phyloP scores from a whole-genome alignment of 768 basidiomycete genomes.

The Fomitopsis pulvina region DNA sequence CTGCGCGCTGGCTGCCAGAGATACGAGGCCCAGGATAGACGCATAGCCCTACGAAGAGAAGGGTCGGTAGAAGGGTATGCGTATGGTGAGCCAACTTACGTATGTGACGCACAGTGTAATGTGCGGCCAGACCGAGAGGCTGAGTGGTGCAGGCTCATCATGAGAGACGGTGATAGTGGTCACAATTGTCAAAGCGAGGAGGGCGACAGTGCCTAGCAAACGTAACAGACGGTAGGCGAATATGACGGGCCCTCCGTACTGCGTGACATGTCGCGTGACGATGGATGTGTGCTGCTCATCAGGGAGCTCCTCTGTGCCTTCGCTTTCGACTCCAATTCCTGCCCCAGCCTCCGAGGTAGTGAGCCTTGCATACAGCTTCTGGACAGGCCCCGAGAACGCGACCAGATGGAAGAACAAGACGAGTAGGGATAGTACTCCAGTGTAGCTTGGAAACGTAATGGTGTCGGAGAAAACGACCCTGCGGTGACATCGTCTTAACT shows the following conservation, averaged over 20 bases:
- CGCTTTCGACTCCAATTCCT: not conserved
- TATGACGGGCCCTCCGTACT: conserved; percentile 40
- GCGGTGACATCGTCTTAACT: not conserved
- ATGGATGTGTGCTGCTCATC: not conserved
- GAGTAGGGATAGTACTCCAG: conserved; percentile 5
- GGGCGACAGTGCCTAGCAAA: conserved; percentile 35
- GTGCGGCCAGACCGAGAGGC: conserved; percentile 3
- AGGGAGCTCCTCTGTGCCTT: not conserved
- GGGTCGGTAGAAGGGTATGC: not conserved
- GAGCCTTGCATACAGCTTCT: conserved; percentile 4
- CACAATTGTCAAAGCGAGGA: conserved; percentile 46
- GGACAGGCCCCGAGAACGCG: conserved; percentile 1
- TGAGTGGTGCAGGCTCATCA: not conserved
- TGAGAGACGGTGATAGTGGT: conserved; percentile 27
- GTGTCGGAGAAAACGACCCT: conserved; percentile 10
- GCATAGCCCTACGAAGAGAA: conserved; percentile 14
- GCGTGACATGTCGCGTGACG: conserved; percentile 28
- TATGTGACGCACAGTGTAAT: conserved; percentile 11
- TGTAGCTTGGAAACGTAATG: conserved; percentile 7
- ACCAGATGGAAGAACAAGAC: conserved; percentile 12
- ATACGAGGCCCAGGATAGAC: conserved; percentile 17
- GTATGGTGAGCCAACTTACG: conserved; percentile 5
- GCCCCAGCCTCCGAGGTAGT: conserved; percentile 1
- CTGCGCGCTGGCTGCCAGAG: conserved; percentile 7
- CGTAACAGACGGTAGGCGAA: conserved; percentile 43